Base-by-base conservation (phyloP, 441 rosid species). In the Pelargonium myrrhifolium region DNA sequence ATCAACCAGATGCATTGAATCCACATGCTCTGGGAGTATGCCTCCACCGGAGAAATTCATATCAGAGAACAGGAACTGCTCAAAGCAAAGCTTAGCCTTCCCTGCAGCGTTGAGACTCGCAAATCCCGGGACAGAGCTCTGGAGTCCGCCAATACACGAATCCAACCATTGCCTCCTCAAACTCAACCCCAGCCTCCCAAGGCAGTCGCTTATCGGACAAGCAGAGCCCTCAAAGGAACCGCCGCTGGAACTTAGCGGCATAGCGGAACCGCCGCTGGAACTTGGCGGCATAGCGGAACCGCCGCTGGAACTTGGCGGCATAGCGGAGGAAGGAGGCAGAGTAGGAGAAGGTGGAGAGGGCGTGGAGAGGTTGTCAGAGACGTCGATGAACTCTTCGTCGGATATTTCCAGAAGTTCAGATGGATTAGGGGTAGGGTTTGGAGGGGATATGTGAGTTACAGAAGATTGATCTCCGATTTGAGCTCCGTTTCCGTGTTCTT, bases 21-120 rank as follows among this genome's bases (percentile, higher is more conserved):
- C 80, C 42, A 92, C 86, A 75, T 84, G 80, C 21, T 71, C 78
- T 1, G 97, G 97, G 75, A 91, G 97, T 78, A 86, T 72, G 21
- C 91, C 99, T 1, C 85, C 85, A 43, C 97, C 97, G 6, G 79
- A 83, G 62, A 69, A 59, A 76, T 87, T 94, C 93, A 91, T 87
- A 65, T 94, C 97, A 12, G 97, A 88, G 65, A 85, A 76, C 83
- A 94, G 67, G 70, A 88, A 87, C 63, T 82, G 88, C 75, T 79
- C 81, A 45, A 89, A 88, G 72, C 97, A 94, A 66, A 85, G 86
- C 84, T 86, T 87, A 21, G 97, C 89, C 69, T 81, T 85, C 5
- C 76, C 80, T 3, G 75, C 72, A 9, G 74, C 82, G 39, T 84
- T 89, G 26, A 86, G 81, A 70, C 58, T 21, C 9, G 71, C 68